phyloP scores from a whole-genome alignment of 1,284 basidiomycete species.

The Megacollybia platyphylla region DNA sequence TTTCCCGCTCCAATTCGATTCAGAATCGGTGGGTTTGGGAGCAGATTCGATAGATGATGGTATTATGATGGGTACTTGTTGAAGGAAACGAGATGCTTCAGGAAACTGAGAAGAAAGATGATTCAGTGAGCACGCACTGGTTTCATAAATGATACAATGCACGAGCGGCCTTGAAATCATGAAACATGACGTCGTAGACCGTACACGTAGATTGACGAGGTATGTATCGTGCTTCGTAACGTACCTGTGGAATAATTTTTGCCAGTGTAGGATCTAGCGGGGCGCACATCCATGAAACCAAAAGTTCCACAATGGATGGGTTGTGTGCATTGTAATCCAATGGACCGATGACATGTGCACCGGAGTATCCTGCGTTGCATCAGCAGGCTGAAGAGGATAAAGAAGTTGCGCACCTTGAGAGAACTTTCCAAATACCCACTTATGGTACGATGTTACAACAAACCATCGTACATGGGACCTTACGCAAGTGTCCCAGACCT shows the following conservation, averaged over 20 bases:
- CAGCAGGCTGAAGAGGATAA: neutral
- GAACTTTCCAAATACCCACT: slow-evolving; percentile 65
- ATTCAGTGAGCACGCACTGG: slow-evolving; percentile 7
- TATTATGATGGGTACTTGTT: slow-evolving; percentile 3
- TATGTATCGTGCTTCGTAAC: slow-evolving; percentile 16
- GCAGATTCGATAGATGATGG: slow-evolving; percentile 13
- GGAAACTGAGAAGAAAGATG: slow-evolving; percentile 13
- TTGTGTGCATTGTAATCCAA: slow-evolving; percentile 22
- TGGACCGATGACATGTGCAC: slow-evolving; percentile 32
- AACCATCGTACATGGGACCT: slow-evolving; percentile 44
- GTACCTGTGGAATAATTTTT: slow-evolving; percentile 27
- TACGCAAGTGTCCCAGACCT: slow-evolving; percentile 60
- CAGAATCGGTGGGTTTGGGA: slow-evolving; percentile 21
- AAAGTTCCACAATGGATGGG: slow-evolving; percentile 33
- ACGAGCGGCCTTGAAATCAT: slow-evolving; percentile 18
- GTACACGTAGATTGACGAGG: slow-evolving; percentile 23
- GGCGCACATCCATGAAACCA: slow-evolving; percentile 40
- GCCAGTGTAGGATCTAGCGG: slow-evolving; percentile 27
- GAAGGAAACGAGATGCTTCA: slow-evolving; percentile 12
- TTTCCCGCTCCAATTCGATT: slow-evolving; percentile 34
- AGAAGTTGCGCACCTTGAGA: slow-evolving; percentile 30
- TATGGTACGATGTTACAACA: slow-evolving; percentile 51
- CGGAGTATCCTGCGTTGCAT: slow-evolving; percentile 33
- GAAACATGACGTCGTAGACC: slow-evolving; percentile 26
- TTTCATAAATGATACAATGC: slow-evolving; percentile 17